Evolutionary conservation across 768 basidiomycete species (phyloP), one percentile per base, ranked within the genome.

Genomic region (Leccinum sublutescens): DNA sequence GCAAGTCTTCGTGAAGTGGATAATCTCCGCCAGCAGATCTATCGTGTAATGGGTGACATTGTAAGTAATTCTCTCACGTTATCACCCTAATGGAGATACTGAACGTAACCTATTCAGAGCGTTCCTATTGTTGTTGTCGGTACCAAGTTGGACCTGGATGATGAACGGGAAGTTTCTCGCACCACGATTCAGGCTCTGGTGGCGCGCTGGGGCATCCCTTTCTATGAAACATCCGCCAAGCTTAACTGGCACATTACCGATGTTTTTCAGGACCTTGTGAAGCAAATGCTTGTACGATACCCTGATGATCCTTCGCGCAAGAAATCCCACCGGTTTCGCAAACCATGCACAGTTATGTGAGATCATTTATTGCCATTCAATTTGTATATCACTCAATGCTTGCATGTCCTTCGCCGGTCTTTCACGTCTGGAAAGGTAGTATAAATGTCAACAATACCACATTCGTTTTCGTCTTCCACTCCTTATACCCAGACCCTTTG

Each of bases 221-320:
- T 91, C 67, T 93, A 88, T 68, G 92, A 93, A 75, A 93, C 91
- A 3, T 92, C 90, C n/a, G 89, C 91, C 10, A 93, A 93, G 72
- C 79, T 83, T 50, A 86, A 92, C 67, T 91, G 88, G 90, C 85
- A 93, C 64, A 80, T 93, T 55, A 75, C 75, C 9, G 89, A 91
- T 40, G 90, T 88, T 17, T 93, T 93, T 68, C 85, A 89, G 65
- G 87, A 88, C 60, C 79, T 93, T 29, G 75, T 91, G 50, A 80
- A 81, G 62, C 89, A 89, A 65, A 90, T 93, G 90, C 82, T 87
- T 31, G 71, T 64, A 54, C 80, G 80, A 59, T 89, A 86, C 70
- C 88, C 89, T 17, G 66, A 75, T 40, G 80, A 83, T 33, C 59
- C 58, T 38, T 58, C 67, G 47, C 67, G 71, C 33, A 74, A 73